These are phyloP conservation scores for Leccinellum luteum DNA, from an alignment of 768 basidiomycete species.

Conservation along the genomic window DNA sequence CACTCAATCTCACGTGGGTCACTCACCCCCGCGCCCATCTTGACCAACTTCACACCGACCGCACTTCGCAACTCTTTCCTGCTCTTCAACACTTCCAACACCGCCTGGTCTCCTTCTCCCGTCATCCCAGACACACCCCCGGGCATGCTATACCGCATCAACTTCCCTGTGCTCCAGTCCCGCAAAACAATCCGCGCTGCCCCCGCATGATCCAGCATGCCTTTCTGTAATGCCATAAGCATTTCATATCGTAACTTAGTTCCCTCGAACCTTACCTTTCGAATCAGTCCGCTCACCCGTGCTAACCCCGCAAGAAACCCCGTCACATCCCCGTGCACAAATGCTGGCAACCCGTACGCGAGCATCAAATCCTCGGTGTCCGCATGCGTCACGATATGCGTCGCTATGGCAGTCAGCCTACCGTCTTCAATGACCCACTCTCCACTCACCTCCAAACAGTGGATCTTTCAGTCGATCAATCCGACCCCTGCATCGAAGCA, in stretches of 20 bases:
- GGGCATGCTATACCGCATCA: slow-evolving; percentile 71
- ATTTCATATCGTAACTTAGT: background rate
- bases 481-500: slow-evolving; percentile 76
- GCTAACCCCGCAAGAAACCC: slow-evolving; percentile 79
- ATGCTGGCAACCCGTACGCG: slow-evolving; percentile 81
- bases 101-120: slow-evolving; percentile 41
- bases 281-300: slow-evolving; percentile 68
- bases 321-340: slow-evolving; percentile 59
- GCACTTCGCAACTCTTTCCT: slow-evolving; percentile 68
- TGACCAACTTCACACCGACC: slow-evolving; percentile 54
- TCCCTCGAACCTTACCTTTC: slow-evolving; percentile 53
- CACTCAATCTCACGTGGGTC: slow-evolving; percentile 44
- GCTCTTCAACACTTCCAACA: slow-evolving; percentile 47
- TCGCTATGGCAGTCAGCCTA: slow-evolving; percentile 42
- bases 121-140: slow-evolving; percentile 23
- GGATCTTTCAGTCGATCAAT: slow-evolving; percentile 87
- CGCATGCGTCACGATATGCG: slow-evolving; percentile 65
- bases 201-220: slow-evolving; percentile 65
- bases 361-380: slow-evolving; percentile 85
- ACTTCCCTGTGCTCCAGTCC: slow-evolving; percentile 78
- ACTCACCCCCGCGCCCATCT: slow-evolving; percentile 37
- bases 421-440: background rate
- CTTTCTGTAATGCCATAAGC: slow-evolving; percentile 48
- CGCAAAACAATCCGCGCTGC: slow-evolving; percentile 79
- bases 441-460: slow-evolving; percentile 56